A percentile compares a stretch with the other conserved stretches of the same genome.
These are phyloP conservation scores for Venustampulla echinocandica DNA, from an alignment of 495 filamentous ascomycete species.

Conservation along the genomic window DNA sequence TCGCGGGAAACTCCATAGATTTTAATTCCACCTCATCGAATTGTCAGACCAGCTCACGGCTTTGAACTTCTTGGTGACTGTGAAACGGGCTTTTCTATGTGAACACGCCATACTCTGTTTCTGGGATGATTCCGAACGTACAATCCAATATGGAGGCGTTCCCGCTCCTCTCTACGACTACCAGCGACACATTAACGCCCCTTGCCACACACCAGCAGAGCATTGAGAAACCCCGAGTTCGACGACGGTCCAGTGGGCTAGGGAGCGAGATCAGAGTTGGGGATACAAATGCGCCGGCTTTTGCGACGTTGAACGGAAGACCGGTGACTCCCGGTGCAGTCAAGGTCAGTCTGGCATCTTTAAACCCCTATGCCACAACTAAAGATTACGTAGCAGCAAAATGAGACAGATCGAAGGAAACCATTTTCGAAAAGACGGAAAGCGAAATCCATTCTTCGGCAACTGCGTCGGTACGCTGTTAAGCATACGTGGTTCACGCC, in stretches of 20 bases:
- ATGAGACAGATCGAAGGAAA: slow-evolving; percentile 28
- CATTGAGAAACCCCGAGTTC: slow-evolving; percentile 17
- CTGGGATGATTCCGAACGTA: too few relatives aligned
- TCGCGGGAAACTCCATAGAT: neutral
- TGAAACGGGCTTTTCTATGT: slow-evolving; percentile 1
- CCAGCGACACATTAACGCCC: slow-evolving; percentile 11
- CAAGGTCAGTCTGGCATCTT: slow-evolving; percentile 11
- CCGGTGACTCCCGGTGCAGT: slow-evolving; percentile 20
- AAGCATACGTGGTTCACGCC: slow-evolving; percentile 79
- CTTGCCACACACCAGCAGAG: slow-evolving; percentile 3
- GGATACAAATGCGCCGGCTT: slow-evolving; percentile 21
- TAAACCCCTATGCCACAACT: neutral
- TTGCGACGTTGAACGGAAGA: slow-evolving; percentile 22
- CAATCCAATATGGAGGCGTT: slow-evolving; percentile 24
- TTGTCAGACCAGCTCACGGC: too few relatives aligned
- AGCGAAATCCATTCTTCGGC: slow-evolving; percentile 53
- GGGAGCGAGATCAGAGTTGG: slow-evolving; percentile 26
- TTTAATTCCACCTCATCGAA: neutral
- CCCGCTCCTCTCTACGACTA: slow-evolving; percentile 16
- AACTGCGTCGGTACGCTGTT: slow-evolving; percentile 55
- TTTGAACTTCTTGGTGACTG: too few relatives aligned
- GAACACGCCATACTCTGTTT: neutral
- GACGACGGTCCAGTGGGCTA: slow-evolving; percentile 23
- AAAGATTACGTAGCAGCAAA: slow-evolving; percentile 17
- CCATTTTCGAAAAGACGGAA: slow-evolving; percentile 46